Base-by-base conservation (phyloP, 768 basidiomycete genomes). In the Naematelia encephala region DNA sequence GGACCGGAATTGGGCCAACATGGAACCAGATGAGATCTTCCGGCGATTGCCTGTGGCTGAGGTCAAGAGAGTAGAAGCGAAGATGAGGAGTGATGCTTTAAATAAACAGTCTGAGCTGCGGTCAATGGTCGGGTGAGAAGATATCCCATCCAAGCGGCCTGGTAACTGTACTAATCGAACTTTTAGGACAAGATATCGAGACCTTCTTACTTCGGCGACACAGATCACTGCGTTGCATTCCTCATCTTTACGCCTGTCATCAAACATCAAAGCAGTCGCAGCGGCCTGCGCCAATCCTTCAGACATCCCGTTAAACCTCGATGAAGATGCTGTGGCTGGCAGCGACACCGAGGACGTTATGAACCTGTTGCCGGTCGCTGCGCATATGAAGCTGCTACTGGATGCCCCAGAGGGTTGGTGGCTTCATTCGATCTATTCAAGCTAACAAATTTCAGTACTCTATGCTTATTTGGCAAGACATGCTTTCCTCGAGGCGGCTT, bases 371-470 rank as follows among this genome's bases (percentile, higher is more conserved):
- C 76, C 76, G 16, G 59, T 92, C 16, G 87, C 91, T 25, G 90
- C 90, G 0, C 90, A 94, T 70, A 82, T 96, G 69, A 94, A 93
- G 74, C 78, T 96, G n/a, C 82, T 96, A 16, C 79, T 96, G 4
- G 92, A 96, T 77, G 87, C 90, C 8, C 91, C 92, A 5, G 92
- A 96, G 74, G 86, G 91, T 77, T 25, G 57, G 66, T 2, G 14
- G 13, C 11, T 21, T 10, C 43, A 19, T 26, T 48, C 42, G 46
- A 29, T 10, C 5, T 29, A 22, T 1, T 5, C 27, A 25, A 14
- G 25, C 25, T 52, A 22, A 45, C 21, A 5, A 27, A 12, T 43
- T 53, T 27, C 44, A 74, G 73, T 68, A 11, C 77, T 96, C 21
- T 96, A 92, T 88, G 83, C 88, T 2, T 81, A 92, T 54, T 84